These are phyloP conservation scores for Jamesozyma spencerorum DNA, from an alignment of 805 yeast genomes.

Conservation along the genomic window DNA sequence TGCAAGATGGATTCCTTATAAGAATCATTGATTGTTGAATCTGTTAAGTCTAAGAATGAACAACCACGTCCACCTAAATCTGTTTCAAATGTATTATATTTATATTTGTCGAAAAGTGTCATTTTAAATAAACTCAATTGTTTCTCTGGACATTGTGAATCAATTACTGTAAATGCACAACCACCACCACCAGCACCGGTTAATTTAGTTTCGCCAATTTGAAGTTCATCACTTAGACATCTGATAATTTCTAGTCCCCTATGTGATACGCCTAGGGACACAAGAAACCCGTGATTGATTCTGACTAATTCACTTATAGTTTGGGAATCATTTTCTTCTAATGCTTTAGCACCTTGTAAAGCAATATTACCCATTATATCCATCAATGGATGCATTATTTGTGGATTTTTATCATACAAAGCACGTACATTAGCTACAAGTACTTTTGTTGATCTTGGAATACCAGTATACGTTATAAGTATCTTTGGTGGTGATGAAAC, in stretches of 20 bases:
- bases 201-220: slow-evolving; percentile 79
- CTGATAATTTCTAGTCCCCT: slow-evolving; percentile 77
- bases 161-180: slow-evolving; percentile 81
- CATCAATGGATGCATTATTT: slow-evolving; percentile 47
- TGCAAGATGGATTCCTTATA: not conserved
- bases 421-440: slow-evolving; percentile 70
- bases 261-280: slow-evolving; percentile 84
- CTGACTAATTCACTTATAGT: slow-evolving; percentile 53
- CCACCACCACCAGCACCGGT: slow-evolving; percentile 99
- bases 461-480: slow-evolving; percentile 71
- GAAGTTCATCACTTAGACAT: slow-evolving; percentile 49
- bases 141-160: slow-evolving; percentile 34
- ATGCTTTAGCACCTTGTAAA: slow-evolving; percentile 8
- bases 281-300: slow-evolving; percentile 81
- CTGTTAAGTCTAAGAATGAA: slow-evolving; percentile 14
- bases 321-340: slow-evolving; percentile 27
- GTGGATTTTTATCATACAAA: slow-evolving; percentile 43
- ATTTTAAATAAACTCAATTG: slow-evolving; percentile 28
- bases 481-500: slow-evolving; percentile 65
- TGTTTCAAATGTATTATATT: slow-evolving; percentile 71
- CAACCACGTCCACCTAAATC: slow-evolving; percentile 89
- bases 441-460: slow-evolving; percentile 81
- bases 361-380: slow-evolving; percentile 72
- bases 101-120: slow-evolving; percentile 32
- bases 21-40: not conserved